A percentile compares a stretch with the other conserved stretches of the same genome.
These are phyloP conservation scores for Boletus patriciae DNA, from an alignment of 768 basidiomycete species.

Conservation along the genomic window DNA sequence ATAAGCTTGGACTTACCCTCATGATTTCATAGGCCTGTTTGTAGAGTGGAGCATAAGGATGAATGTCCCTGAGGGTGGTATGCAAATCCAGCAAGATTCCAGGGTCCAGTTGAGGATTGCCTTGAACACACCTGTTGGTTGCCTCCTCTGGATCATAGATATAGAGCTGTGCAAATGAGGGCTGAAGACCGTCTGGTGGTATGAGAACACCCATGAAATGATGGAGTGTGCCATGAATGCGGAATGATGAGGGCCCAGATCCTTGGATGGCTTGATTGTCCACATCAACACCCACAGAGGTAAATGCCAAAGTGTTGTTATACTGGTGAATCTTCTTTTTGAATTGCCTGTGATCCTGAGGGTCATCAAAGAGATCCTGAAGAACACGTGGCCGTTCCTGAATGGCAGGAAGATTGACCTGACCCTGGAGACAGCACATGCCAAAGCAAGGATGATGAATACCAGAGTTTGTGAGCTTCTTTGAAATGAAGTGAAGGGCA, in stretches of 20 bases:
- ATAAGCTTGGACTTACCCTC: background rate
- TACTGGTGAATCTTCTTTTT: slow-evolving; percentile 40
- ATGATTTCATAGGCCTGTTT: slow-evolving; percentile 36
- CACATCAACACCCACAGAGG: slow-evolving; percentile 3
- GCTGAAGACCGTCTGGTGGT: slow-evolving; percentile 17
- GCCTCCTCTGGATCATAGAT: slow-evolving; percentile 41
- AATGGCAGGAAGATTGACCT: slow-evolving; percentile 24
- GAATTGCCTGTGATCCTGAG: slow-evolving; percentile 18
- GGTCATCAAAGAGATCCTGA: slow-evolving; percentile 16
- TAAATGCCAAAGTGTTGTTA: slow-evolving; percentile 27
- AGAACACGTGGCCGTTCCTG: slow-evolving; percentile 16
- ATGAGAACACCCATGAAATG: slow-evolving; percentile 38
- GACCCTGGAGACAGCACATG: slow-evolving; percentile 30
- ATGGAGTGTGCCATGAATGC: slow-evolving; percentile 37
- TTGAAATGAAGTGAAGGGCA: slow-evolving; percentile 17
- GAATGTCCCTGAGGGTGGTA: slow-evolving; percentile 11
- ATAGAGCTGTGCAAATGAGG: slow-evolving; percentile 43
- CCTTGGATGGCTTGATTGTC: slow-evolving; percentile 2
- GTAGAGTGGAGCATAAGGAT: slow-evolving; percentile 35
- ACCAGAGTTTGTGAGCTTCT: slow-evolving; percentile 7
- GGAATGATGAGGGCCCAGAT: slow-evolving; percentile 18
- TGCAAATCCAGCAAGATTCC: slow-evolving; percentile 28
- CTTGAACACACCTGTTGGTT: slow-evolving; percentile 22
- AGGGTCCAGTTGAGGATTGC: slow-evolving; percentile 24
- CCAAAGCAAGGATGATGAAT: slow-evolving; percentile 18